Evolutionary conservation across 2,329 filamentous ascomycete genomes (phyloP).

Genomic region (Colletotrichum sansevieriae): DNA sequence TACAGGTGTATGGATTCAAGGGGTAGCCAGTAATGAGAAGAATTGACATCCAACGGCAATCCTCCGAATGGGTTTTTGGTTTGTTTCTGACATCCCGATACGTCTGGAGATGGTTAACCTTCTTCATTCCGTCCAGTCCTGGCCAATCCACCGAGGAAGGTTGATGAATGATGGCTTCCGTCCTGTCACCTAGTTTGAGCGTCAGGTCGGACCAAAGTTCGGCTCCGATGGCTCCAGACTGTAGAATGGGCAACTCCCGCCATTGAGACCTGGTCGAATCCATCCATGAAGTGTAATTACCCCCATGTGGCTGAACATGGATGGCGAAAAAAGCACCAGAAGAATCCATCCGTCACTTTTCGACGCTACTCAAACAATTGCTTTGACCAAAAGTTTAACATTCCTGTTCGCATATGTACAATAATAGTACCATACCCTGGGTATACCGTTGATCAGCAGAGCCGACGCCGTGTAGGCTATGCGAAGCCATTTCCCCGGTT

Average conservation of each 20-base stretch:
- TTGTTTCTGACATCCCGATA: not conserved
- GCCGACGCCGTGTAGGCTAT: not conserved
- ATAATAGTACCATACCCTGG: not conserved
- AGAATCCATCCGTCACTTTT: no score
- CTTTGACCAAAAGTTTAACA: not conserved
- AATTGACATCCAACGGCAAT: not conserved
- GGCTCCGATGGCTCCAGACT: not conserved
- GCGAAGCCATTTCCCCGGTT: not conserved
- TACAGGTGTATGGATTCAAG: not conserved
- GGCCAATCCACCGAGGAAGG: conserved; percentile 8
- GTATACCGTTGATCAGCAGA: conserved; percentile 12
- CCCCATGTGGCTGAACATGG: no score
- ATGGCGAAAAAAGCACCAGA: no score
- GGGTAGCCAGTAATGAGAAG: not conserved
- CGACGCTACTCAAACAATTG: no score
- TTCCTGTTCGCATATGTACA: not conserved
- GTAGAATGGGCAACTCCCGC: not conserved
- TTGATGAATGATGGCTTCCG: not conserved
- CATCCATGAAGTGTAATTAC: no score
- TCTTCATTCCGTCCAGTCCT: not conserved
- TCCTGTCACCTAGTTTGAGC: conserved; percentile 5
- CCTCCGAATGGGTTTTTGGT: not conserved
- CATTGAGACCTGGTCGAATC: no score
- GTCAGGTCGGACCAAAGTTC: not conserved
- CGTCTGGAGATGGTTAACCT: not conserved